Evolutionary conservation across 768 basidiomycete genomes (phyloP), one percentile per base, ranked within the genome.

Genomic region (Lactarius hengduanensis): DNA sequence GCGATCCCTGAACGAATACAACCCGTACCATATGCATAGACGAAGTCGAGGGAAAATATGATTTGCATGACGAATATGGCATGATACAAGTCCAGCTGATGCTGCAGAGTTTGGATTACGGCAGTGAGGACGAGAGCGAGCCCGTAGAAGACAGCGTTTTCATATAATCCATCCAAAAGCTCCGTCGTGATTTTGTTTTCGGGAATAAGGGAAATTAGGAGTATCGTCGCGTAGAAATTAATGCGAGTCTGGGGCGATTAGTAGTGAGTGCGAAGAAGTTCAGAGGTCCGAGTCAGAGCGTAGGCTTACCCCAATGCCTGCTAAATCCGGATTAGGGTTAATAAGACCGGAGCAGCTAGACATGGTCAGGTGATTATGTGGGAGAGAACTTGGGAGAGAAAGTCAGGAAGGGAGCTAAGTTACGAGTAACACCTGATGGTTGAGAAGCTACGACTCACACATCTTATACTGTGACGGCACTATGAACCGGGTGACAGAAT

Each of bases 201-300:
- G 3, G 61, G 61, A 43, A 45, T 28, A 4, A 59, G 22, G 16
- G 61, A 22, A 6, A 22, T 43, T 1, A 67, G 40, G 16, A 67
- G n/a, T 59, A 63, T 55, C n/a, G 61, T 63, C 26, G 32, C 57
- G 40, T 63, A 59, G 57, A 67, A 67, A 22, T 67, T 67, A 45
- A 56, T 36, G 32, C 66, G 66, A 20, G 36, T 34, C 66, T 67
- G 22, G 13, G 9, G 50, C 30, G 36, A 38, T 28, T 41, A 18
- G 26, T 28, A 8, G 60, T 47, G 54, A 36, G n/a, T 45, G 26
- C 54, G 6, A 54, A n/a, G 43, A 3, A 13, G 18, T n/a, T 22
- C 16, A 34, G 32, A 50, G 16, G 45, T 28, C 50, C 11, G 38
- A 18, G 28, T 26, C 28, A 30, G 56, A 34, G 22, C 7, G 15